A percentile compares a stretch with the other conserved stretches of the same genome.
These are phyloP conservation scores for Lathyrus aphaca DNA, from an alignment of 306 rosid species.

Conservation along the genomic window DNA sequence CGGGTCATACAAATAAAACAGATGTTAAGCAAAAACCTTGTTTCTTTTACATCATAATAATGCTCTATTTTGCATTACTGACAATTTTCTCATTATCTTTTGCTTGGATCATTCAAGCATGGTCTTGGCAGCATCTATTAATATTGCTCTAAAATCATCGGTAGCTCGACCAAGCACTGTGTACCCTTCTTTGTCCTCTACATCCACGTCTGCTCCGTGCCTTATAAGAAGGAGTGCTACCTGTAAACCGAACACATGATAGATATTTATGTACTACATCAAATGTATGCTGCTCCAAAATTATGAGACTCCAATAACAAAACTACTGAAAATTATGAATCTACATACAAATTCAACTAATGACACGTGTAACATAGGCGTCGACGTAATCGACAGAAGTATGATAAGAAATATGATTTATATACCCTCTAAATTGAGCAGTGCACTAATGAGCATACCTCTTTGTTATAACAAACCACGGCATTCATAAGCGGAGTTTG, in stretches of 20 bases:
- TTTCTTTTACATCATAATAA: conserved; percentile 9
- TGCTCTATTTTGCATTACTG: not conserved
- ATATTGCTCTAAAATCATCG: conserved; percentile 54
- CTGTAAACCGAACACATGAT: conserved; percentile 41
- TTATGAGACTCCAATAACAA: too few relatives aligned
- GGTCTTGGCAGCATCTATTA: conserved; percentile 87
- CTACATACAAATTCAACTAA: not conserved
- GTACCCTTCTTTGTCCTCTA: conserved; percentile 91
- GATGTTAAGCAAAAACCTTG: conserved; percentile 7
- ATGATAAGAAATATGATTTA: not conserved
- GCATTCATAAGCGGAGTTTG: conserved; percentile 91
- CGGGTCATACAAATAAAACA: conserved; percentile 5
- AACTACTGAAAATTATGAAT: too few relatives aligned
- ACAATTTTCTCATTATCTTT: conserved; percentile 8
- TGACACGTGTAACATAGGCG: not conserved
- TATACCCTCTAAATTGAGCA: not conserved
- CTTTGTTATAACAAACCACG: conserved; percentile 73
- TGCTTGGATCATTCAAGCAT: conserved; percentile 67
- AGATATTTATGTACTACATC: not conserved
- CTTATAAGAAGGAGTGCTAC: conserved; percentile 80
- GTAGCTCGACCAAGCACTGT: conserved; percentile 91
- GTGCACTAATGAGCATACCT: conserved; percentile 51
- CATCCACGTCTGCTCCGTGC: conserved; percentile 95
- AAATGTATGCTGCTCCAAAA: too few relatives aligned
- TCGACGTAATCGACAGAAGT: not conserved